Evolutionary conservation across 164 flowering plant genomes (phyloP).

Genomic region (Berberis vulgaris): DNA sequence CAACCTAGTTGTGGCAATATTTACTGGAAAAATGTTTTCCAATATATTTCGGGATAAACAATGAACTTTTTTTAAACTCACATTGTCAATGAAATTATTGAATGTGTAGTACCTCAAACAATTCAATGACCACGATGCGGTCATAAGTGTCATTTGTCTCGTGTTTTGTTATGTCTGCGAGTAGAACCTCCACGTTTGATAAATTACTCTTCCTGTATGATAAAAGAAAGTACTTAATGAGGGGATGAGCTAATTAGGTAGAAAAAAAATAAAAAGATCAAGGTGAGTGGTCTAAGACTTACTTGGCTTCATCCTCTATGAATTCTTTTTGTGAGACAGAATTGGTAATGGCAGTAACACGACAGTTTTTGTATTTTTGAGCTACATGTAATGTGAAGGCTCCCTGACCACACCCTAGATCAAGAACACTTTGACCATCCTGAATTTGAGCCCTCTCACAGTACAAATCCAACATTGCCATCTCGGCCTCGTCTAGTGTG

Average conservation of each 20-base stretch:
- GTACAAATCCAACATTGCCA: constrained; percentile 10
- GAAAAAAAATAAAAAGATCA: not conserved
- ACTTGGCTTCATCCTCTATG: constrained; percentile 6
- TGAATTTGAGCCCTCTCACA: constrained; percentile 7
- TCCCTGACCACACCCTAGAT: constrained; percentile 8
- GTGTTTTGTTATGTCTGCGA: constrained; percentile 2
- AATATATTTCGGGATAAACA: too few species aligned
- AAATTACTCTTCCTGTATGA: constrained; percentile 1
- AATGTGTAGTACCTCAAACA: constrained; percentile 8
- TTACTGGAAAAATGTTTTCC: too few species aligned
- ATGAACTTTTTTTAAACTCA: too few species aligned
- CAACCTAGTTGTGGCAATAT: too few species aligned
- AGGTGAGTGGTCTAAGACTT: not conserved
- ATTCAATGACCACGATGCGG: constrained; percentile 4
- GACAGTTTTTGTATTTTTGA: constrained; percentile 1
- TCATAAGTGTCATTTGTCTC: constrained; percentile 6
- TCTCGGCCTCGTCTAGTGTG: constrained; percentile 9
- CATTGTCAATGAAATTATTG: not conserved
- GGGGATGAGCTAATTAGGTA: not conserved
- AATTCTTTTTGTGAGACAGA: constrained; percentile 7
- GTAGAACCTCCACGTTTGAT: constrained; percentile 3
- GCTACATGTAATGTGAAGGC: constrained; percentile 1
- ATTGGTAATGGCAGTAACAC: constrained; percentile 1
- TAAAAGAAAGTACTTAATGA: not conserved
- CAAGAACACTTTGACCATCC: constrained; percentile 9